Conservation (phyloP, 2,329 filamentous ascomycete genomes). For the Lachnellula arida region DNA sequence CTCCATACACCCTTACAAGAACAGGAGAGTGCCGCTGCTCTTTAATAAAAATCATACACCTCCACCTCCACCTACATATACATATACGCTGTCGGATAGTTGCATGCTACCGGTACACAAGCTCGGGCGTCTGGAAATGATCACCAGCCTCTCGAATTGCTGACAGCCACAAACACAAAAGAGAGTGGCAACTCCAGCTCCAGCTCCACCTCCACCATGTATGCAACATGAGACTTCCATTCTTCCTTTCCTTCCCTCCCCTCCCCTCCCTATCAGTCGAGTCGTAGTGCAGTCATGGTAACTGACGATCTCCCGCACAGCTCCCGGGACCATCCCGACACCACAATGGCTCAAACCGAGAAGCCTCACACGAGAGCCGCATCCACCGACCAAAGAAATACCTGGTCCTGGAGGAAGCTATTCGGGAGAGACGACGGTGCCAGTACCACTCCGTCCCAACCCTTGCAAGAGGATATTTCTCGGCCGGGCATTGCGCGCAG, state of each 20-base stretch:
- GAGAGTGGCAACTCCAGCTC: constrained; percentile 1
- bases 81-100: constrained; percentile 16
- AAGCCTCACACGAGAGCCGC: constrained; percentile 23
- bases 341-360: constrained; percentile 27
- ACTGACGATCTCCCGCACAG: constrained; percentile 18
- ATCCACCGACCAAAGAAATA: constrained; percentile 26
- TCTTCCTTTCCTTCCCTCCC: too few relatives aligned
- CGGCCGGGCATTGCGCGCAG: constrained; percentile 27
- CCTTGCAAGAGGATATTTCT: constrained; percentile 16
- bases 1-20: constrained; percentile 23
- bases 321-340: constrained; percentile 19
- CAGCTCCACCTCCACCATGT: neutral
- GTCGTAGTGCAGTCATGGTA: constrained; percentile 8
- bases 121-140: constrained; percentile 15
- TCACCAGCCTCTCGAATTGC: constrained; percentile 11
- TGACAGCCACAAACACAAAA: constrained; percentile 9
- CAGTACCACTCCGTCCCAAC: constrained; percentile 10
- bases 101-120: constrained; percentile 25
- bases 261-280: neutral
- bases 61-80: neutral
- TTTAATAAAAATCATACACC: constrained; percentile 1
- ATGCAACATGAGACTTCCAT: constrained; percentile 8
- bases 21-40: constrained; percentile 24
- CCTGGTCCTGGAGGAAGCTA: constrained; percentile 30
- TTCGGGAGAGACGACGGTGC: constrained; percentile 28